Conservation (phyloP, 2,329 filamentous ascomycete genomes). For the Coleophoma cylindrospora region DNA sequence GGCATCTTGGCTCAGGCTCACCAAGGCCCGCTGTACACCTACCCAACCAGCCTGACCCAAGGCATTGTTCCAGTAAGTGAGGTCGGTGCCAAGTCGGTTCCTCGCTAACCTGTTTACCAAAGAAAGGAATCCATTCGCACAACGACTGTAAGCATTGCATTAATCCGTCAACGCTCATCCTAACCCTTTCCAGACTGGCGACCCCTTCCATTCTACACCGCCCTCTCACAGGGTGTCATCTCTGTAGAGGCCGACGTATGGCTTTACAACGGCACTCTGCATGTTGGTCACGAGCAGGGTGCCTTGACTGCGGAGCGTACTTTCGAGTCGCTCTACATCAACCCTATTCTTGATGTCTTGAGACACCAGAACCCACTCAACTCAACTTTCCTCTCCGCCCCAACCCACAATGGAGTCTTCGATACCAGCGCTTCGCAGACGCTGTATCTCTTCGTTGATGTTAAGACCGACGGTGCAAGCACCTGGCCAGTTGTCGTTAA, state of each 20-base stretch:
- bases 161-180: constrained; percentile 44
- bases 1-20: constrained; percentile 51
- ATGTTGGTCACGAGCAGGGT: constrained; percentile 20
- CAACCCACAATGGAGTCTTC: constrained; percentile 54
- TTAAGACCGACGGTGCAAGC: constrained; percentile 51
- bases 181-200: constrained; percentile 46
- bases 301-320: constrained; percentile 17
- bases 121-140: constrained; percentile 49
- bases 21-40: constrained; percentile 44
- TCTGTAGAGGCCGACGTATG: constrained; percentile 24
- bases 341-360: constrained; percentile 20
- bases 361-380: constrained; percentile 27
- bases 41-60: constrained; percentile 57
- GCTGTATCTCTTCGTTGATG: constrained; percentile 59
- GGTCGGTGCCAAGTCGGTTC: background rate
- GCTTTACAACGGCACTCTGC: constrained; percentile 20
- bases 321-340: constrained; percentile 21
- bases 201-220: constrained; percentile 21
- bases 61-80: constrained; percentile 49
- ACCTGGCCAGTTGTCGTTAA: constrained; percentile 52
- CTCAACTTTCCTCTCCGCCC: constrained; percentile 35
- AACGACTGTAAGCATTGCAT: constrained; percentile 54
- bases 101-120: background rate
- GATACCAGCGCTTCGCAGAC: constrained; percentile 51
- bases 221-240: constrained; percentile 17